These are phyloP conservation scores for Scedosporium apiospermum DNA, from an alignment of 2,329 filamentous ascomycete species.

Conservation along the genomic window DNA sequence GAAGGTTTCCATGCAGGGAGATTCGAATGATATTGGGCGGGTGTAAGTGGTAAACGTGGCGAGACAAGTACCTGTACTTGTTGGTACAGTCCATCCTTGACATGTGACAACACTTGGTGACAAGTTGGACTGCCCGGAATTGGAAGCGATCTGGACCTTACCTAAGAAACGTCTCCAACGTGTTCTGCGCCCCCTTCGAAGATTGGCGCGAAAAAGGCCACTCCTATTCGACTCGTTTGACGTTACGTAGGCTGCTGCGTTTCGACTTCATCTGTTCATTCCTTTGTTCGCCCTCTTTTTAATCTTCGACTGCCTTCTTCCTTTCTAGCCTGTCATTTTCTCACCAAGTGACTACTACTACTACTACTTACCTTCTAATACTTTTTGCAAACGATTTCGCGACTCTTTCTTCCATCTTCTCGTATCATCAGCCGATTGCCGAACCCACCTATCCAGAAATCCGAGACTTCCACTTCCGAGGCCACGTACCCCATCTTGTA, in stretches of 20 bases:
- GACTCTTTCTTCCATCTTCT: not conserved
- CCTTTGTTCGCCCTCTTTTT: not conserved
- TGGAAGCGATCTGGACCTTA: too few relatives aligned
- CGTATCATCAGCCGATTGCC: too few relatives aligned
- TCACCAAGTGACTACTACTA: not conserved
- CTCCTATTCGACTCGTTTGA: not conserved
- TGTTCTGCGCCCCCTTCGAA: not conserved
- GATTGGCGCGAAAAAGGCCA: slow-evolving; percentile 1
- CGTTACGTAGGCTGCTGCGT: not conserved
- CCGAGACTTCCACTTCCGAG: not conserved
- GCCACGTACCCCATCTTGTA: not conserved
- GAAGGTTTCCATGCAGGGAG: too few relatives aligned
- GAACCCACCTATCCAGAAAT: not conserved
- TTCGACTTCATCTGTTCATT: not conserved
- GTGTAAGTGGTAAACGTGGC: too few relatives aligned
- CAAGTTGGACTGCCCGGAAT: not conserved
- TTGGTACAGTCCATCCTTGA: not conserved
- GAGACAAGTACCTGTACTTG: not conserved
- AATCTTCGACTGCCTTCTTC: not conserved
- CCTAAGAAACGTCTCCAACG: too few relatives aligned
- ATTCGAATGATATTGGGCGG: too few relatives aligned
- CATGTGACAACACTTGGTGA: not conserved
- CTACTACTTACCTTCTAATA: not conserved
- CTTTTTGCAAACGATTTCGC: not conserved
- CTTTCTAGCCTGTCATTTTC: slow-evolving; percentile 1